Conservation (phyloP, 257 asterid genomes). For the Jaltomata sinuosa region DNA sequence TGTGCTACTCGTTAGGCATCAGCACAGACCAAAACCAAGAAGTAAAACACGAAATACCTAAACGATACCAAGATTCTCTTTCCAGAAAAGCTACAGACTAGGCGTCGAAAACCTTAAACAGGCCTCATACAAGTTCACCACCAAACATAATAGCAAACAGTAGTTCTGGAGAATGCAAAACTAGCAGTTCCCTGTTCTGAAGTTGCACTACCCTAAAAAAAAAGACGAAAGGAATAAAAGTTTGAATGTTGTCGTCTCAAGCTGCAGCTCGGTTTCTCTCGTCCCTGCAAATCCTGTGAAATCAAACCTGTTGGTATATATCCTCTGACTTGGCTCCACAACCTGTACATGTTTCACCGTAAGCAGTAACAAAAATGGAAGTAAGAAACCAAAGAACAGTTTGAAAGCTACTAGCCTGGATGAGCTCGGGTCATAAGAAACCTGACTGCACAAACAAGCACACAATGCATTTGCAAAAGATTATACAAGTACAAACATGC, state of each 20-base stretch:
- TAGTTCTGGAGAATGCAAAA: neutral
- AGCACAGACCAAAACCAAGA: neutral
- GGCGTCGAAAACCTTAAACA: neutral
- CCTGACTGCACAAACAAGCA: conserved; percentile 60
- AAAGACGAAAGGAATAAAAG: neutral
- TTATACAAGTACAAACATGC: neutral
- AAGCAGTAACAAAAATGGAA: conserved; percentile 15
- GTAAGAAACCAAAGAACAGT: neutral
- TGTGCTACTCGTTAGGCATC: neutral
- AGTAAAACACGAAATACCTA: neutral
- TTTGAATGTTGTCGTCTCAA: neutral
- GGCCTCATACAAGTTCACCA: neutral
- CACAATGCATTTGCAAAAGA: conserved; percentile 17
- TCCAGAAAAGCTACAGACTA: neutral
- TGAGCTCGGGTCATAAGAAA: conserved; percentile 39
- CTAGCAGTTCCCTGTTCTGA: neutral
- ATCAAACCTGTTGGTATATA: conserved; percentile 17
- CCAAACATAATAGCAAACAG: neutral
- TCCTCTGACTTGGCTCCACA: conserved; percentile 10
- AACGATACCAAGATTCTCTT: neutral
- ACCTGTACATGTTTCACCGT: conserved; percentile 78
- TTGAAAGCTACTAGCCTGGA: conserved; percentile 41
- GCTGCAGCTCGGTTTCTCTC: neutral
- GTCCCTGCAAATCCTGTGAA: conserved; percentile 31
- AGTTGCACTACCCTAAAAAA: neutral